These are phyloP conservation scores for Alternaria alternata DNA, from an alignment of 2,329 filamentous ascomycete genomes.

Conservation along the genomic window DNA sequence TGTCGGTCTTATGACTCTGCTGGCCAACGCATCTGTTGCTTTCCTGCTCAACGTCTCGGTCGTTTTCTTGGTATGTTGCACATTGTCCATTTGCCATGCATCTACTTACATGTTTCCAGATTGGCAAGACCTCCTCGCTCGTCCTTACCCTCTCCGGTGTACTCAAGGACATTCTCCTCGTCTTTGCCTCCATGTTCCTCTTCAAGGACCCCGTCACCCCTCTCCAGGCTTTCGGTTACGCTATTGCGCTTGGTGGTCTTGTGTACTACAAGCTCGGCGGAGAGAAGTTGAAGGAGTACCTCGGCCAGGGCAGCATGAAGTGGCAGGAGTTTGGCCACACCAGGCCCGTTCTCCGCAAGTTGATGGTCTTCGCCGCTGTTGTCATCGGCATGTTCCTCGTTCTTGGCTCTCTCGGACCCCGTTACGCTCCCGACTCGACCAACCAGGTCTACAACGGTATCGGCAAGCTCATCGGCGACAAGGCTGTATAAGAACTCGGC, in stretches of 20 bases:
- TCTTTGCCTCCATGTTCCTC: conserved; percentile 80
- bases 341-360: conserved; percentile 79
- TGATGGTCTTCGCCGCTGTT: conserved; percentile 72
- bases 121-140: conserved; percentile 86
- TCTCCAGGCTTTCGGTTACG: conserved; percentile 85
- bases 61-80: conserved; percentile 73
- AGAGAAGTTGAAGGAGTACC: conserved; percentile 83
- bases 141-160: conserved; percentile 88
- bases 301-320: conserved; percentile 73
- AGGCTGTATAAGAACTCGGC: conserved; percentile 25
- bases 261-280: conserved; percentile 86
- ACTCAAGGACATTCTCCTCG: conserved; percentile 86
- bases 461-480: conserved; percentile 46
- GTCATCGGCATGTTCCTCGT: conserved; percentile 74
- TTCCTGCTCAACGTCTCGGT: conserved; percentile 86
- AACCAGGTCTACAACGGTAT: conserved; percentile 46
- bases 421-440: conserved; percentile 48
- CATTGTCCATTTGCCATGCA: conserved; percentile 44
- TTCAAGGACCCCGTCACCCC: conserved; percentile 78
- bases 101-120: conserved; percentile 59
- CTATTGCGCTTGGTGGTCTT: conserved; percentile 79
- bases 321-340: conserved; percentile 87
- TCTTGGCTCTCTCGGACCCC: conserved; percentile 61
- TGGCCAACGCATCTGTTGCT: conserved; percentile 78
- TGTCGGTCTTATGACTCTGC: conserved; percentile 75